Base-by-base conservation (phyloP, 2,329 filamentous ascomycete species). In the Mycosphaerella arachidis region DNA sequence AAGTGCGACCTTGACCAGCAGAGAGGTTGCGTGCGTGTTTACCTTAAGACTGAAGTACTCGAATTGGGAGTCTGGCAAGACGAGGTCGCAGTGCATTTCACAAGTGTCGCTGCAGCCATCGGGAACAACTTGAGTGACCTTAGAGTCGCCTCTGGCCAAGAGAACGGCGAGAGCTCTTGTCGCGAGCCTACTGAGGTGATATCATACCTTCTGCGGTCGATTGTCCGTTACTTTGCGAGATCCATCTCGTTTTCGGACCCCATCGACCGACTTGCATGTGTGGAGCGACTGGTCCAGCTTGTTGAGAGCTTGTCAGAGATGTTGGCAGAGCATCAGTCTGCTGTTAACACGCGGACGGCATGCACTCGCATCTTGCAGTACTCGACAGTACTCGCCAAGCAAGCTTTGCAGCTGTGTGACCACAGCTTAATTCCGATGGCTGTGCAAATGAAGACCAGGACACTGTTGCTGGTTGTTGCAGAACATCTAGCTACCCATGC, bases 51-150 rank as follows among this genome's bases (percentile, higher is more conserved):
- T 24, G 66, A 69, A 2, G 60, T 65, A 12, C 51, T 68, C 12
- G 73, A 73, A 56, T 86, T 83, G 78, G 77, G 79, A 29, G 67
- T 77, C 4, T 87, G 84, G 84, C 81, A 78, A 55, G 83, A 86
- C 53, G 75, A 77, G 12, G 79, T 84, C 1, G 81, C 77, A 31
- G 78, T 79, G 1, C 75, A 79, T 46, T 60, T 84, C 24, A 72
- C 71, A 5, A 59, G 65, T 24, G 70, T 76, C 1, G 74, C 79
- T 46, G 61, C 71, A 10, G 58, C 61, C 9, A 72, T 80, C 27
- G 60, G 69, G 24, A 65, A 66, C 24, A 66, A 4, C 16, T n/a
- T 52, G 30, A 10, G n/a, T 9, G n/a, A 10, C 30, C 9, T 27
- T 48, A 37, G 13, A 30, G 4, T 13, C 6, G 24, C 12, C 20